Evolutionary conservation across 2,329 filamentous ascomycete species (phyloP).

Genomic region (Aspergillus sp.): DNA sequence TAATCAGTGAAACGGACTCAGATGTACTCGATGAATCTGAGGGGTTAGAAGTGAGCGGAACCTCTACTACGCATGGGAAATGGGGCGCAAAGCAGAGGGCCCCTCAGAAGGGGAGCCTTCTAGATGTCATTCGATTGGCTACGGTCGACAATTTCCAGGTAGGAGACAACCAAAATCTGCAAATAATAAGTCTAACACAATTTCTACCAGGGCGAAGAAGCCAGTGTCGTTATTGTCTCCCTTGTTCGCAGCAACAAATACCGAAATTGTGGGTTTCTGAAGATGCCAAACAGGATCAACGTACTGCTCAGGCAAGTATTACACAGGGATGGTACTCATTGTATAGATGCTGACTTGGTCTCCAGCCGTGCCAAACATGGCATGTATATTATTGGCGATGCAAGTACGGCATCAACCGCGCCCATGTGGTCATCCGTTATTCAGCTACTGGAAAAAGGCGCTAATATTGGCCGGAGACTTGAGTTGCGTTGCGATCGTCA

Average conservation of each 20-base stretch:
- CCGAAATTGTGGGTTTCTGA: constrained; percentile 12
- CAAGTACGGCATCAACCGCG: constrained; percentile 12
- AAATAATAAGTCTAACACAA: neutral
- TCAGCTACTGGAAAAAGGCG: neutral
- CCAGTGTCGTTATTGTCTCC: constrained; percentile 10
- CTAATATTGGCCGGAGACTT: constrained; percentile 10
- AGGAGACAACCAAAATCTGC: neutral
- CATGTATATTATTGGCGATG: constrained; percentile 22
- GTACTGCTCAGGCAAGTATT: constrained; percentile 8
- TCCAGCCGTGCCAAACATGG: constrained; percentile 19
- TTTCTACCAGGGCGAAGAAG: constrained; percentile 12
- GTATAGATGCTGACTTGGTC: neutral
- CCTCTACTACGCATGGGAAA: neutral
- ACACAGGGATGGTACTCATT: too few species aligned
- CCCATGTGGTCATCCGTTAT: constrained; percentile 19
- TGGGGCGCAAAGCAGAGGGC: neutral
- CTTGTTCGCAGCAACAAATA: constrained; percentile 13
- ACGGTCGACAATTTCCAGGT: constrained; percentile 17
- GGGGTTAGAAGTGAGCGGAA: too few species aligned
- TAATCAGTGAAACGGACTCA: constrained; percentile 6
- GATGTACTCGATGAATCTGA: neutral
- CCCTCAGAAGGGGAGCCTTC: neutral
- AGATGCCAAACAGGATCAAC: constrained; percentile 12
- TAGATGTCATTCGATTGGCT: constrained; percentile 1
- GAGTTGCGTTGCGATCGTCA: constrained; percentile 17